Percentiles rank a stretch among this genome's conserved stretches.
phyloP scores from a whole-genome alignment of 2,329 filamentous ascomycete genomes.

The Neonectria faginata region DNA sequence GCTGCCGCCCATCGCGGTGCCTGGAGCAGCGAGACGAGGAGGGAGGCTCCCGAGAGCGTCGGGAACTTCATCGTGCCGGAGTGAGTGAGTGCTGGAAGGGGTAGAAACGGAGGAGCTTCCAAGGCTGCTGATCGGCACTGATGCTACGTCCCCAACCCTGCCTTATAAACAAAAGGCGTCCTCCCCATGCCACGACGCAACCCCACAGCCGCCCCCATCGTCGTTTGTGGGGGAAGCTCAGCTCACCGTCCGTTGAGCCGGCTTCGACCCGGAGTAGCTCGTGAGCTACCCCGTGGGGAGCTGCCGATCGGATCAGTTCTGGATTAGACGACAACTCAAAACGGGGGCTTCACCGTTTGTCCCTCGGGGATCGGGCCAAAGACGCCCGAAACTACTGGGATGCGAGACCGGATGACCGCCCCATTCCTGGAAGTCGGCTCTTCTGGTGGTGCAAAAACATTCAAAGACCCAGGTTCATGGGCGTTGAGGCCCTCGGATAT shows the following conservation, averaged over 20 bases:
- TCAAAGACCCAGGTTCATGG: constrained; percentile 5
- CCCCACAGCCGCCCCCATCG: constrained; percentile 41
- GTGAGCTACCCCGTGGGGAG: constrained; percentile 42
- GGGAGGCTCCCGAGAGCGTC: constrained; percentile 34
- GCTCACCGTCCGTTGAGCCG: constrained; percentile 14
- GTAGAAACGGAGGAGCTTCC: constrained; percentile 2
- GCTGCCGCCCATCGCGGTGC: constrained; percentile 42
- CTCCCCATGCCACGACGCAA: constrained; percentile 9
- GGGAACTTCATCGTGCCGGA: constrained; percentile 38
- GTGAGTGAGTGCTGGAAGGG: constrained; percentile 10
- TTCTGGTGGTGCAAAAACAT: background rate
- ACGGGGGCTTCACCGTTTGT: constrained; percentile 25
- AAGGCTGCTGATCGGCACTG: constrained; percentile 14
- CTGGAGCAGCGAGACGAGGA: constrained; percentile 38
- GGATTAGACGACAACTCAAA: constrained; percentile 32
- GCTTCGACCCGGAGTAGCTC: constrained; percentile 27
- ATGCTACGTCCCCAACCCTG: background rate
- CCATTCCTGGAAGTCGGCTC: constrained; percentile 3
- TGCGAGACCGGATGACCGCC: background rate
- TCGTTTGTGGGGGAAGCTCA: constrained; percentile 36
- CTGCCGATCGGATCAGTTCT: constrained; percentile 36
- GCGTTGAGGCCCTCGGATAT: constrained; percentile 9
- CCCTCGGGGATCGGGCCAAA: constrained; percentile 38
- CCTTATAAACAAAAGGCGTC: constrained; percentile 31
- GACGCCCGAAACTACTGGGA: constrained; percentile 18